Percentiles rank a stretch among this genome's conserved stretches.
Conservation (phyloP, 2,329 filamentous ascomycete species). For the Cladosporium oxysporum region DNA sequence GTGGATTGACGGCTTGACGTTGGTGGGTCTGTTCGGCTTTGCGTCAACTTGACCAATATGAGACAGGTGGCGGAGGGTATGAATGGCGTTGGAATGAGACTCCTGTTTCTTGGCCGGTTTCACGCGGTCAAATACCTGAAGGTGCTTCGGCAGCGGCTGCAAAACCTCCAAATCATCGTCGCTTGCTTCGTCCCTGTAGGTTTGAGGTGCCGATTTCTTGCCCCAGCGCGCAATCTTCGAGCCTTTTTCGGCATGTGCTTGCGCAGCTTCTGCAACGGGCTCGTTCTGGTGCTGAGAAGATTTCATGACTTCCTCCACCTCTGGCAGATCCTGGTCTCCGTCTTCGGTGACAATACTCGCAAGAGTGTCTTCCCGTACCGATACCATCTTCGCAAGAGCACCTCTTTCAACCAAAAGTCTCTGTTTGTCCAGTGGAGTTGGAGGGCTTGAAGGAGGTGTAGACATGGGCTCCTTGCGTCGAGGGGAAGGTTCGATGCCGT, state of each 20-base stretch:
- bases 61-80: conserved; percentile 38
- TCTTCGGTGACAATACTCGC: conserved; percentile 27
- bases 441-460: conserved; percentile 49
- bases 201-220: conserved; percentile 45
- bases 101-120: conserved; percentile 25
- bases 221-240: conserved; percentile 39
- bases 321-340: conserved; percentile 31
- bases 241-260: conserved; percentile 19
- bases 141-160: conserved; percentile 37
- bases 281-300: conserved; percentile 27
- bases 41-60: conserved; percentile 37
- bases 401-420: conserved; percentile 35
- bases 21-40: conserved; percentile 61
- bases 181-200: conserved; percentile 29
- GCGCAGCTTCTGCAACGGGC: neutral
- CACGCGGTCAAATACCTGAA: conserved; percentile 43
- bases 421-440: conserved; percentile 40
- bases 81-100: conserved; percentile 36
- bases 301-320: conserved; percentile 33
- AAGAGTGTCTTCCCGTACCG: conserved; percentile 35
- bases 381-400: conserved; percentile 35
- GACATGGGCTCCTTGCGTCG: conserved; percentile 29
- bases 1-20: conserved; percentile 63
- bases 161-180: conserved; percentile 65
- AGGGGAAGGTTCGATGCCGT: conserved; percentile 27